Conservation (phyloP, 257 asterid genomes). For the Solanum pinnatisectum region DNA sequence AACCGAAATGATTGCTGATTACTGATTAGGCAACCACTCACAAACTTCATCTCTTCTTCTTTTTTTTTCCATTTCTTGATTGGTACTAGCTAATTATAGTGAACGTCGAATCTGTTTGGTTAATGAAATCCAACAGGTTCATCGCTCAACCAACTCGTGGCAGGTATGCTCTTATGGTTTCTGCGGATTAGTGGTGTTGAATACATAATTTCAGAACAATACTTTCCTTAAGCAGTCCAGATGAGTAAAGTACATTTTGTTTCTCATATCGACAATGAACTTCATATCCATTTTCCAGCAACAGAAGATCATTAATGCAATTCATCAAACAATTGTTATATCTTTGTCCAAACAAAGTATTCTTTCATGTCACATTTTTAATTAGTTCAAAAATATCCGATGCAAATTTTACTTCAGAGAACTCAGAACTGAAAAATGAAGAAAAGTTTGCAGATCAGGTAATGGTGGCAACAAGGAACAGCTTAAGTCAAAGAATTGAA, state of each 20-base stretch:
- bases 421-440: conserved; percentile 8
- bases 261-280: conserved; percentile 23
- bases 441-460: conserved; percentile 7
- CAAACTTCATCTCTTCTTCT: background rate
- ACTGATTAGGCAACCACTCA: background rate
- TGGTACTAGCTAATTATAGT: background rate
- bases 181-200: background rate
- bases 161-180: background rate
- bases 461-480: conserved; percentile 21
- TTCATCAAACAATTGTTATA: conserved; percentile 34
- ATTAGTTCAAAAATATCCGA: conserved; percentile 23
- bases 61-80: background rate
- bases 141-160: background rate
- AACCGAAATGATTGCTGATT: background rate
- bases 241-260: background rate
- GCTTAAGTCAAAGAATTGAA: conserved; percentile 62
- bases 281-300: conserved; percentile 9
- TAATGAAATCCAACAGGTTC: background rate
- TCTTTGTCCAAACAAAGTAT: conserved; percentile 1
- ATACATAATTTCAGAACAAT: background rate
- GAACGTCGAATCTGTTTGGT: background rate
- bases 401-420: conserved; percentile 4
- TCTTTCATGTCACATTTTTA: conserved; percentile 10
- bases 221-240: background rate
- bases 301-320: conserved; percentile 23